A percentile compares a stretch with the other conserved stretches of the same genome.
These are phyloP conservation scores for Bacterosira constricta DNA, from an alignment of 108 stramenopile species.

Conservation along the genomic window DNA sequence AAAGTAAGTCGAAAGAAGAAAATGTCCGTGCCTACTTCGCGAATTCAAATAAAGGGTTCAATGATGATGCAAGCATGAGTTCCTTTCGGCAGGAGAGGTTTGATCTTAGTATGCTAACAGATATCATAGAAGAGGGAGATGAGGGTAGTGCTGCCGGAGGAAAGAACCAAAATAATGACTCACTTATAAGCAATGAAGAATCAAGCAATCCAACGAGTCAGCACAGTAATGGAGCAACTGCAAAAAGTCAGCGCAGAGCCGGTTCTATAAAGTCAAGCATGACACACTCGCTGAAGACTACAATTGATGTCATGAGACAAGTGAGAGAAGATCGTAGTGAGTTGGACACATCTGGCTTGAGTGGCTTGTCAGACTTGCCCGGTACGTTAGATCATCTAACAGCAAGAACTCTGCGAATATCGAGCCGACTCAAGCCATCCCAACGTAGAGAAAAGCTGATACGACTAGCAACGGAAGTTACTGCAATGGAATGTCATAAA, in stretches of 20 bases:
- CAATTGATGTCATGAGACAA: conserved; percentile 25
- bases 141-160: not conserved
- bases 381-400: conserved; percentile 22
- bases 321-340: conserved; percentile 14
- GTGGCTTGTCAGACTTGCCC: conserved; percentile 4
- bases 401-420: conserved; percentile 25
- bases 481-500: conserved; percentile 39
- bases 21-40: not conserved
- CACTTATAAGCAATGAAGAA: not conserved
- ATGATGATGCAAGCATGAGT: conserved; percentile 18
- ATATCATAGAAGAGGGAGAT: conserved; percentile 11
- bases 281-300: conserved; percentile 25
- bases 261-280: no score
- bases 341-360: not conserved
- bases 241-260: no score
- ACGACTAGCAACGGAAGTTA: conserved; percentile 50
- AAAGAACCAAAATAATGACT: not conserved
- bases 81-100: conserved; percentile 34
- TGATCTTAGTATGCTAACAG: conserved; percentile 27
- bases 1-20: conserved; percentile 14
- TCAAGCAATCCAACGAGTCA: not conserved
- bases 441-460: conserved; percentile 51
- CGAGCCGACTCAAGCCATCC: conserved; percentile 22
- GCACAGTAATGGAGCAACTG: not conserved
- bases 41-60: not conserved